A percentile compares a stretch with the other conserved stretches of the same genome.
phyloP scores from a whole-genome alignment of 1,284 basidiomycete genomes.

The Tremellales sp. region DNA sequence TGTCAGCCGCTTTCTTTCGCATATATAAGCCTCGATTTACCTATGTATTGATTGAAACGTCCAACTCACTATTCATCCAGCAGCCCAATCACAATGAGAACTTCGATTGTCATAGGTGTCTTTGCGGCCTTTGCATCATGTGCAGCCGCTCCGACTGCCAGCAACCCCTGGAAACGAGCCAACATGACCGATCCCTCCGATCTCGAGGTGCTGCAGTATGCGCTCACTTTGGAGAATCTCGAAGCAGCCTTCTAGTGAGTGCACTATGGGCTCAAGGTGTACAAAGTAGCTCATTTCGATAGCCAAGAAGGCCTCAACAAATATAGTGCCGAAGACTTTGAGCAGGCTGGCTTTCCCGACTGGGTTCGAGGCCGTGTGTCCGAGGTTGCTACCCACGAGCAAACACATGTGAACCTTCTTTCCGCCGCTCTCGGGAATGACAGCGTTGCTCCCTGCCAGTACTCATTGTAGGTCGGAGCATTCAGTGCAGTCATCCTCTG shows the following conservation, averaged over 20 bases:
- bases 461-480: constrained; percentile 16
- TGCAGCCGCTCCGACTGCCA: too few species aligned
- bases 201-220: constrained; percentile 32
- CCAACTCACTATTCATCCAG: too few species aligned
- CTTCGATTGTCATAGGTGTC: too few species aligned
- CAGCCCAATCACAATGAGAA: too few species aligned
- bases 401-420: constrained; percentile 54
- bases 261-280: not conserved
- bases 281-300: not conserved
- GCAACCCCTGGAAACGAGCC: too few species aligned
- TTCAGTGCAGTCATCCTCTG: not conserved
- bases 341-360: constrained; percentile 60
- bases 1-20: too few species aligned
- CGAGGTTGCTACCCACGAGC: constrained; percentile 61
- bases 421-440: constrained; percentile 55
- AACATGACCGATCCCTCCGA: too few species aligned
- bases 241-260: constrained; percentile 59
- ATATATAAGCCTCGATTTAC: too few species aligned
- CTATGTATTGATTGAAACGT: too few species aligned
- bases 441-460: constrained; percentile 50
- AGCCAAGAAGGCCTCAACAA: constrained; percentile 51
- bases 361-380: constrained; percentile 18
- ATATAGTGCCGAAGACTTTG: constrained; percentile 64
- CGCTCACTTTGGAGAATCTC: constrained; percentile 63
- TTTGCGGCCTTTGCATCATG: too few species aligned